Evolutionary conservation across 768 basidiomycete genomes (phyloP).

Genomic region (Mycena rebaudengoi): DNA sequence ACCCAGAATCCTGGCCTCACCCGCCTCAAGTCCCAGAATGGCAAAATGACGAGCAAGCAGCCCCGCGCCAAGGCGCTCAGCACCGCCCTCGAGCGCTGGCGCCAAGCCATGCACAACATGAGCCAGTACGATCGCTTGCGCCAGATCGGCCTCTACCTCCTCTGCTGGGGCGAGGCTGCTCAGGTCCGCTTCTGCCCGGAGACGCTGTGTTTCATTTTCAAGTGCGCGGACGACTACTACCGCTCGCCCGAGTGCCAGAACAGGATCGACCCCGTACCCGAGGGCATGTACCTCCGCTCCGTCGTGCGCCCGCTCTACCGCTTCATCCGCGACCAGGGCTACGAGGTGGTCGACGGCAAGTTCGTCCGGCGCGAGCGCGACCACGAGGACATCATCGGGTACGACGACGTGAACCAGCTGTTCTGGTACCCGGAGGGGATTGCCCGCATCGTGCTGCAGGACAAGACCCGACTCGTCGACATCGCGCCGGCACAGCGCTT

Average conservation of each 20-base stretch:
- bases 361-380: slow-evolving; percentile 94
- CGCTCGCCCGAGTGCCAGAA: slow-evolving; percentile 97
- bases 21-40: slow-evolving; percentile 76
- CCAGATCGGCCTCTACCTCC: slow-evolving; percentile 93
- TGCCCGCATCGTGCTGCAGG: slow-evolving; percentile 86
- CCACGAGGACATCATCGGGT: slow-evolving; percentile 94
- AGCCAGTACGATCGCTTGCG: slow-evolving; percentile 96
- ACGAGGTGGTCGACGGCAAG: slow-evolving; percentile 96
- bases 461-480: slow-evolving; percentile 95
- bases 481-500: slow-evolving; percentile 91
- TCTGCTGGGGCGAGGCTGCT: slow-evolving; percentile 99
- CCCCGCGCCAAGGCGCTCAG: slow-evolving; percentile 76
- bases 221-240: slow-evolving; percentile 99
- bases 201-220: slow-evolving; percentile 99
- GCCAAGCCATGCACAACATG: slow-evolving; percentile 99
- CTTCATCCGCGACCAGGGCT: slow-evolving; percentile 97
- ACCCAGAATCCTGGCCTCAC: slow-evolving; percentile 92
- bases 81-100: slow-evolving; percentile 91
- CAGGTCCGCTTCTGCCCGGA: slow-evolving; percentile 95
- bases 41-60: no score
- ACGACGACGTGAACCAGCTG: slow-evolving; percentile 98
- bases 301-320: slow-evolving; percentile 95
- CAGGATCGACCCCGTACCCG: slow-evolving; percentile 90
- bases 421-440: slow-evolving; percentile 99
- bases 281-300: slow-evolving; percentile 90